A percentile compares a stretch with the other conserved stretches of the same genome.
phyloP scores from a whole-genome alignment of 2,329 filamentous ascomycete species.

The Trichoderma atrobrunneum region DNA sequence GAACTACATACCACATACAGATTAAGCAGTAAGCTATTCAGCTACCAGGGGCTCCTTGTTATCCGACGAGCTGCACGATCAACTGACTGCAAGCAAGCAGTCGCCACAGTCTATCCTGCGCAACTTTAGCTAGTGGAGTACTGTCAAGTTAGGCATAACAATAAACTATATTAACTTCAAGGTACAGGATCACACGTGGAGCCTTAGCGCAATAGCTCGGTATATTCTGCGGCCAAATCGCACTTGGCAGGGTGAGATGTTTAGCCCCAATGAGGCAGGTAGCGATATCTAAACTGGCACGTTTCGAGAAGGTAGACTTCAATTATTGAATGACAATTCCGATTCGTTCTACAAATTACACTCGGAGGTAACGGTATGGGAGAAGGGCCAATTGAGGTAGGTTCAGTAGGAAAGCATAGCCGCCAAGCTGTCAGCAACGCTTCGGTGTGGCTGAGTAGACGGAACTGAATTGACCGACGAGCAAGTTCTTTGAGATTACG shows the following conservation, averaged over 20 bases:
- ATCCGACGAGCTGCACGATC: neutral
- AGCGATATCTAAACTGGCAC: neutral
- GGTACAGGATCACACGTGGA: neutral
- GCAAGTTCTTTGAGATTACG: neutral
- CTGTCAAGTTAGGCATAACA: neutral
- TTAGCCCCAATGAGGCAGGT: constrained; percentile 2
- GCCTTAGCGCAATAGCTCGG: neutral
- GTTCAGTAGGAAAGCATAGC: neutral
- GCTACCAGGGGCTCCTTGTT: neutral
- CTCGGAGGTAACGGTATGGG: neutral
- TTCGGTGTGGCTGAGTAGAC: neutral
- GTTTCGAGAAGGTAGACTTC: neutral
- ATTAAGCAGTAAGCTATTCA: neutral
- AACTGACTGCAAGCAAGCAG: neutral
- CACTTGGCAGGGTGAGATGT: neutral
- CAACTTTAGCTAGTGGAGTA: neutral
- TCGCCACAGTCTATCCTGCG: neutral
- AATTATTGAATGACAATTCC: neutral
- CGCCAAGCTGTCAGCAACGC: neutral
- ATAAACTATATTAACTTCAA: neutral
- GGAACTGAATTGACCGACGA: neutral
- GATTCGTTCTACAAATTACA: neutral
- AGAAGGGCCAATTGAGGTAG: neutral
- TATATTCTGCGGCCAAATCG: constrained; percentile 1
- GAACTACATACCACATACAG: neutral